Evolutionary conservation across 164 flowering plant genomes (phyloP).

Genomic region (Dillenia suffruticosa): DNA sequence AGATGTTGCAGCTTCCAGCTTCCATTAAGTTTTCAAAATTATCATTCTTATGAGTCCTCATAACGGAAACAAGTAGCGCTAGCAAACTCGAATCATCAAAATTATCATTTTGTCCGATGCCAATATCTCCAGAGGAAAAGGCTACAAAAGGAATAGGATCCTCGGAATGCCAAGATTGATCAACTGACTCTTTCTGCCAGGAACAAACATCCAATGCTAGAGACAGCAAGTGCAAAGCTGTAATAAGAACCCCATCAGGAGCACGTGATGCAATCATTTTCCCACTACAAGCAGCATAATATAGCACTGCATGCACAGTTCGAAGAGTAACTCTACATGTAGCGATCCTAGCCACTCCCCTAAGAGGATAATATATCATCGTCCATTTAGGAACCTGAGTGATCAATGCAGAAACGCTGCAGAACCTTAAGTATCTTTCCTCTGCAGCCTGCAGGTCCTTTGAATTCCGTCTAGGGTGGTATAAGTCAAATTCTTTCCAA

Average conservation of each 20-base stretch:
- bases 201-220: slow-evolving; percentile 68
- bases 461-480: slow-evolving; percentile 89
- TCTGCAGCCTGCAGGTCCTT: slow-evolving; percentile 90
- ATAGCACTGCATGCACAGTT: slow-evolving; percentile 72
- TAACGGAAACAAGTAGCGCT: slow-evolving; percentile 69
- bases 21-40: slow-evolving; percentile 33
- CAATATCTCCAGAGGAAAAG: slow-evolving; percentile 59
- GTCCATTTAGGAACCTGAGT: slow-evolving; percentile 87
- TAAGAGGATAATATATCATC: slow-evolving; percentile 66
- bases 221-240: slow-evolving; percentile 84
- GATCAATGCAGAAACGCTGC: slow-evolving; percentile 69
- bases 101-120: slow-evolving; percentile 20
- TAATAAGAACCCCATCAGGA: slow-evolving; percentile 74
- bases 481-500: slow-evolving; percentile 92
- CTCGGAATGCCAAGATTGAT: slow-evolving; percentile 15
- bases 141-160: slow-evolving; percentile 48
- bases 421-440: slow-evolving; percentile 82
- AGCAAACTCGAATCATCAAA: slow-evolving; percentile 50
- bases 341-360: slow-evolving; percentile 61
- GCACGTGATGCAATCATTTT: slow-evolving; percentile 60
- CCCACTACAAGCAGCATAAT: slow-evolving; percentile 59
- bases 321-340: slow-evolving; percentile 55
- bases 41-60: slow-evolving; percentile 61
- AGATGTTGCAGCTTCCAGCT: slow-evolving; percentile 46
- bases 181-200: slow-evolving; percentile 34